A percentile compares a stretch with the other conserved stretches of the same genome.
These are phyloP conservation scores for Lenwebbia sp. DNA, from an alignment of 345 rosid genomes.

Conservation along the genomic window DNA sequence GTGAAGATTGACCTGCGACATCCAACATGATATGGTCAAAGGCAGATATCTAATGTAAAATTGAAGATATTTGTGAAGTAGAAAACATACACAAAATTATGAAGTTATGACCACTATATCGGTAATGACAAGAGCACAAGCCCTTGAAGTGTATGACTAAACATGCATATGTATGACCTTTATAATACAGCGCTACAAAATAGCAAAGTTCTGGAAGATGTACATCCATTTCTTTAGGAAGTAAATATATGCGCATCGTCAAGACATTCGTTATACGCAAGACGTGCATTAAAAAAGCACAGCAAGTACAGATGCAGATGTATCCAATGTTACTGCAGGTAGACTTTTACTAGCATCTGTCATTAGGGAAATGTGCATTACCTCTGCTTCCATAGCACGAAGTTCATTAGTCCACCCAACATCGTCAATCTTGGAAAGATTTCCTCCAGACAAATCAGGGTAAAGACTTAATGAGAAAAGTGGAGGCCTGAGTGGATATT, in stretches of 20 bases:
- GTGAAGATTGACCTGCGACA: slow-evolving; percentile 67
- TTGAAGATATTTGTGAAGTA: not conserved
- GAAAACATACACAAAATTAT: not conserved
- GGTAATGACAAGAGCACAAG: not conserved
- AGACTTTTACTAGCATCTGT: not conserved
- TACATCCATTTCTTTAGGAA: not conserved
- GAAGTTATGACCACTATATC: not conserved
- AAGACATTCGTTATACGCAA: not conserved
- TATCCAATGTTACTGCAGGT: not conserved
- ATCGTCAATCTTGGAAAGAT: slow-evolving; percentile 7
- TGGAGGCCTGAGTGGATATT: slow-evolving; percentile 91
- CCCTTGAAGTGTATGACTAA: not conserved
- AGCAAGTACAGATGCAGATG: not conserved
- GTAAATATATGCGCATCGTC: not conserved
- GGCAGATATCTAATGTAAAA: not conserved
- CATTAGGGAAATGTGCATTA: slow-evolving; percentile 3
- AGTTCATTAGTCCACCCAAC: slow-evolving; percentile 60
- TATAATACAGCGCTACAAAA: not conserved
- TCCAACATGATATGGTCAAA: not conserved
- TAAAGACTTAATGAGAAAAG: slow-evolving; percentile 44
- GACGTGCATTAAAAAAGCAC: not conserved
- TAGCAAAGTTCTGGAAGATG: not conserved
- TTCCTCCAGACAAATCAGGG: slow-evolving; percentile 19
- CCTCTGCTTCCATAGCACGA: slow-evolving; percentile 91
- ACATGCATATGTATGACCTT: not conserved